Conservation (phyloP, 176 grass and related monocot species). For the Musa itinerans region DNA sequence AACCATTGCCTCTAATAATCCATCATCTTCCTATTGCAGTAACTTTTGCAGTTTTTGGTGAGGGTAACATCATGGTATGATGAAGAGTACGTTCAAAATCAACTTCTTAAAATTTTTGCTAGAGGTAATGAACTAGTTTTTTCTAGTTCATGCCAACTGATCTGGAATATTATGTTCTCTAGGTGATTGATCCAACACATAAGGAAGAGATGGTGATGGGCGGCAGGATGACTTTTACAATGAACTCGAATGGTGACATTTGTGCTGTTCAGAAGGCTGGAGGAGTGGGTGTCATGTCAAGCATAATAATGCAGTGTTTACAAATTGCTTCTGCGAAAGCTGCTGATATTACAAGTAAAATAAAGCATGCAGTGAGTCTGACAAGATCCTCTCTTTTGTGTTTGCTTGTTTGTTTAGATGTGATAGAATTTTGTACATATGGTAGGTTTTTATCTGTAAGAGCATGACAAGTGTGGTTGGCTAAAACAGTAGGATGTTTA, state of each 20-base stretch:
- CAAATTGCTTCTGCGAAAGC: conserved; percentile 68
- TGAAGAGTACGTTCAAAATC: conserved; percentile 9
- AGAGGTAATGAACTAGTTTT: not conserved
- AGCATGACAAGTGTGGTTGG: not conserved
- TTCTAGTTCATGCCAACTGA: not conserved
- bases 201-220: conserved; percentile 90
- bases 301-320: conserved; percentile 82
- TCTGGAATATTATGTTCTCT: conserved; percentile 18
- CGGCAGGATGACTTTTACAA: conserved; percentile 70
- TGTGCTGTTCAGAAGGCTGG: conserved; percentile 91
- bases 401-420: conserved; percentile 5
- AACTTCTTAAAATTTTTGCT: not conserved
- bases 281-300: conserved; percentile 68
- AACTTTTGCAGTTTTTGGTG: conserved; percentile 83
- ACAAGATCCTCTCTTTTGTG: conserved; percentile 1
- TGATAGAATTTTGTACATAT: not conserved
- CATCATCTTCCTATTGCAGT: conserved; percentile 87
- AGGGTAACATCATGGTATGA: conserved; percentile 78
- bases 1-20: conserved; percentile 73
- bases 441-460: not conserved
- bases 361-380: conserved; percentile 57
- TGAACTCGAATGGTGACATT: conserved; percentile 84
- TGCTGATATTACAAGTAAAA: conserved; percentile 83
- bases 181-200: conserved; percentile 83
- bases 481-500: not conserved